Conservation (phyloP, 2,329 filamentous ascomycete species). For the Fusarium haematococcum region DNA sequence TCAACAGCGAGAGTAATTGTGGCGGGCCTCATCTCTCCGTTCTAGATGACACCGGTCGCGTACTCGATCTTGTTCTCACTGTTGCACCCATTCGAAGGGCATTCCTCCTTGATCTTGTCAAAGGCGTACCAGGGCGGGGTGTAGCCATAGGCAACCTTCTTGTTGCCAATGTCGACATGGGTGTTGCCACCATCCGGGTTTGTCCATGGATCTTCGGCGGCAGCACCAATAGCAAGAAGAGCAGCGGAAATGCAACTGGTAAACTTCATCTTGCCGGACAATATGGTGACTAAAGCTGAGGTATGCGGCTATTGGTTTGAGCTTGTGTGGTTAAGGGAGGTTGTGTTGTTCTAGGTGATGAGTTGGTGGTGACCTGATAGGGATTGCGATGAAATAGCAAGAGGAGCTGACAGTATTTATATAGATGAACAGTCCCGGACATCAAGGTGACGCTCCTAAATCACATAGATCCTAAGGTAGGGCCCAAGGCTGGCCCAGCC, state of each 20-base stretch:
- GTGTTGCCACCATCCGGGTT: constrained; percentile 4
- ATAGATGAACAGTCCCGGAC: neutral
- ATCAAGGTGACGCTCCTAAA: neutral
- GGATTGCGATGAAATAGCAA: neutral
- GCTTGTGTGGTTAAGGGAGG: neutral
- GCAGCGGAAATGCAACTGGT: neutral
- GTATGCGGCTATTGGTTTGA: neutral
- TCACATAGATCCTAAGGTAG: neutral
- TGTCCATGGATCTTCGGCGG: neutral
- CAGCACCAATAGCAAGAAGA: neutral
- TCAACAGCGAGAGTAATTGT: neutral
- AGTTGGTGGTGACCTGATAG: neutral
- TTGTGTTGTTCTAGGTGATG: neutral
- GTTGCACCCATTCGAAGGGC: neutral
- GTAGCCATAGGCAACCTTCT: neutral
- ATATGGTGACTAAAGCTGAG: neutral
- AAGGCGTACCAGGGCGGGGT: neutral
- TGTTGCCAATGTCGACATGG: constrained; percentile 1
- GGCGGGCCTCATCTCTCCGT: neutral
- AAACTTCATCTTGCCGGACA: neutral
- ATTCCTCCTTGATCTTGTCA: constrained; percentile 2
- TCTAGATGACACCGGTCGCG: neutral
- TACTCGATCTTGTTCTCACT: constrained; percentile 2
- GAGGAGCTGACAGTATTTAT: neutral
- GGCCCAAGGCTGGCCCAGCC: neutral